Percentiles rank a stretch among this genome's conserved stretches.
These are phyloP conservation scores for Leptodermis oblonga DNA, from an alignment of 257 asterid genomes.

Conservation along the genomic window DNA sequence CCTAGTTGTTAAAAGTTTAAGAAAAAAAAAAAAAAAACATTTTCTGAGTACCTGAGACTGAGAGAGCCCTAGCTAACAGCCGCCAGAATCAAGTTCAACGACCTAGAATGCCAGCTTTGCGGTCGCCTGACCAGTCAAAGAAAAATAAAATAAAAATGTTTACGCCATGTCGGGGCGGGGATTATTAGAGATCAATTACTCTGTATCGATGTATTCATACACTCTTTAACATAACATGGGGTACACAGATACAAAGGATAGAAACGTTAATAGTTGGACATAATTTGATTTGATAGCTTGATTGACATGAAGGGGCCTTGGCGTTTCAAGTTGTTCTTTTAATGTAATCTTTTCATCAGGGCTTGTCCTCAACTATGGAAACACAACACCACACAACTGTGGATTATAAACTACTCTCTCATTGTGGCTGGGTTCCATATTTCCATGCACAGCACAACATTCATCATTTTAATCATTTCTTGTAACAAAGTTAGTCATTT, in stretches of 20 bases:
- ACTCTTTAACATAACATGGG: too few relatives aligned
- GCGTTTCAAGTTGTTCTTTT: slow-evolving; percentile 6
- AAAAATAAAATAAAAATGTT: slow-evolving; percentile 7
- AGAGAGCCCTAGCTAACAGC: slow-evolving; percentile 40
- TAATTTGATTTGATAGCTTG: slow-evolving; percentile 43
- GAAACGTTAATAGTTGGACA: too few relatives aligned
- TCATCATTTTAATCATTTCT: slow-evolving; percentile 19
- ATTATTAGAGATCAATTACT: too few relatives aligned
- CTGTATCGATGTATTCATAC: too few relatives aligned
- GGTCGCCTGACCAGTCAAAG: slow-evolving; percentile 17
- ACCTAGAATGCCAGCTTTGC: slow-evolving; percentile 9
- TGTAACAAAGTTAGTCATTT: slow-evolving; percentile 66
- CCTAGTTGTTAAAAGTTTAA: too few relatives aligned
- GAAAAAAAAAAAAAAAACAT: too few relatives aligned
- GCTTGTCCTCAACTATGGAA: slow-evolving; percentile 51
- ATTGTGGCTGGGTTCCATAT: too few relatives aligned
- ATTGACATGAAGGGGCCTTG: slow-evolving; percentile 23
- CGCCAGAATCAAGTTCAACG: slow-evolving; percentile 44
- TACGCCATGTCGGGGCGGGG: too few relatives aligned
- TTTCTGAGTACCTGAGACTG: too few relatives aligned
- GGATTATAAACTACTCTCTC: too few relatives aligned
- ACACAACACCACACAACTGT: slow-evolving; percentile 26
- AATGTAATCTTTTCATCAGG: slow-evolving; percentile 19
- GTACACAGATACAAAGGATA: too few relatives aligned
- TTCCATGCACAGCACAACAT: slow-evolving; percentile 1